Evolutionary conservation across 805 yeast species (phyloP).

Genomic region (Cephaloascus albidus): DNA sequence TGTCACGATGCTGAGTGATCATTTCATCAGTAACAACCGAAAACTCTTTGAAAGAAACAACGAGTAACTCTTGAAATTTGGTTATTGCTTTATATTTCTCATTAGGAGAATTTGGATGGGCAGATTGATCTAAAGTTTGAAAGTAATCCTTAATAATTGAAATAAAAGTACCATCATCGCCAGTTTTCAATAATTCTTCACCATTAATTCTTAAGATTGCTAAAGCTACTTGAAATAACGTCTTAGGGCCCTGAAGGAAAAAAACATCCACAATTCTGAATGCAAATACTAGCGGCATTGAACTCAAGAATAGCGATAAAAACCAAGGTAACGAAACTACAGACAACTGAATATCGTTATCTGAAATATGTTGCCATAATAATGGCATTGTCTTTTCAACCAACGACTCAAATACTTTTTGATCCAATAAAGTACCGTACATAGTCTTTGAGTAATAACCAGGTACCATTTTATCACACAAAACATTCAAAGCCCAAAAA

Average conservation of each 20-base stretch:
- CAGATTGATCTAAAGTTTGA: conserved; percentile 64
- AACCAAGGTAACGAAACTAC: conserved; percentile 97
- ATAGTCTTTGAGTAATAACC: conserved; percentile 95
- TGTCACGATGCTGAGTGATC: conserved; percentile 59
- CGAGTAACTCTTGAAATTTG: conserved; percentile 81
- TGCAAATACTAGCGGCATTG: conserved; percentile 93
- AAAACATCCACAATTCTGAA: conserved; percentile 86
- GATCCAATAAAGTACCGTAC: conserved; percentile 95
- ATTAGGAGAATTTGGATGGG: conserved; percentile 63
- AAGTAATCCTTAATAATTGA: conserved; percentile 80
- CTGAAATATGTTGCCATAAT: conserved; percentile 71
- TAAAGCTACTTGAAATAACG: conserved; percentile 85
- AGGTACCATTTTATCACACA: conserved; percentile 83
- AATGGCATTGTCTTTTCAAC: conserved; percentile 87
- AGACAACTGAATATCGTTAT: conserved; percentile 80
- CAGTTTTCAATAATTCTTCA: conserved; percentile 66
- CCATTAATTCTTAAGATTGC: conserved; percentile 88
- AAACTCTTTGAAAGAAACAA: conserved; percentile 89
- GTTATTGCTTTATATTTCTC: conserved; percentile 60
- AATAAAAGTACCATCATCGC: conserved; percentile 89
- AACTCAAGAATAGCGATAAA: conserved; percentile 75
- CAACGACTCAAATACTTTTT: conserved; percentile 83
- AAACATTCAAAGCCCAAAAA: conserved; percentile 76
- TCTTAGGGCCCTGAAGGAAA: conserved; percentile 81
- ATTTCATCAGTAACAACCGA: conserved; percentile 67